Conservation (phyloP, 1,284 basidiomycete genomes). For the Hemileia vastatrix region DNA sequence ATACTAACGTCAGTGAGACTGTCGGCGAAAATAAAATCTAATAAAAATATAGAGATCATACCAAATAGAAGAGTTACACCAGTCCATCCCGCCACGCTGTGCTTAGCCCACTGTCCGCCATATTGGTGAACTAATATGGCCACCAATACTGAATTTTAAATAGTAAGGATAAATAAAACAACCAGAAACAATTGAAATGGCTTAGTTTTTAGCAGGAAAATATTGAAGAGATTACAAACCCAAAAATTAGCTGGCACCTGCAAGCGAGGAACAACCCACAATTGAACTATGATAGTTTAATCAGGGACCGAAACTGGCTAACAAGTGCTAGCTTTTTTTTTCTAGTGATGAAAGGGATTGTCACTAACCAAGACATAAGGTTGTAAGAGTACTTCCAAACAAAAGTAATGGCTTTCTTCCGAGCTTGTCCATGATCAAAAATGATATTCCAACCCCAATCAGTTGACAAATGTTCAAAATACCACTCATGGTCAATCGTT, state of each 20-base stretch:
- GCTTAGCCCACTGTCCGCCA: constrained; percentile 20
- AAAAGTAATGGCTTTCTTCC: constrained; percentile 26
- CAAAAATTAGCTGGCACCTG: too few relatives aligned
- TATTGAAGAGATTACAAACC: too few relatives aligned
- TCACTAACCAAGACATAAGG: constrained; percentile 10
- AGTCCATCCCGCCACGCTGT: constrained; percentile 23
- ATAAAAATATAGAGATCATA: background rate
- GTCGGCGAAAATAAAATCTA: background rate
- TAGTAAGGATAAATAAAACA: too few relatives aligned
- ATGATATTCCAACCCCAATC: constrained; percentile 25
- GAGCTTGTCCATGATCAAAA: constrained; percentile 26
- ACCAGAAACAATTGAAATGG: too few relatives aligned
- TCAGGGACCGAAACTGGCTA: too few relatives aligned
- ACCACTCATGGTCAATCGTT: constrained; percentile 24
- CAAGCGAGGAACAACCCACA: too few relatives aligned
- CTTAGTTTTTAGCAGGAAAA: too few relatives aligned
- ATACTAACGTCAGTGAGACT: background rate
- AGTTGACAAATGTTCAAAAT: constrained; percentile 26
- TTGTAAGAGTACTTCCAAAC: constrained; percentile 22
- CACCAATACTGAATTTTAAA: constrained; percentile 18
- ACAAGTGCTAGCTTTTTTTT: too few relatives aligned
- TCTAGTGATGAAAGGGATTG: background rate
- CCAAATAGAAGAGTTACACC: constrained; percentile 19
- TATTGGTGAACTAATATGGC: constrained; percentile 20
- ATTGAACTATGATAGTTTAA: too few relatives aligned